Conservation (phyloP, 192 early-diverging fungal species). For the Phycomyces blakesleeanus region DNA sequence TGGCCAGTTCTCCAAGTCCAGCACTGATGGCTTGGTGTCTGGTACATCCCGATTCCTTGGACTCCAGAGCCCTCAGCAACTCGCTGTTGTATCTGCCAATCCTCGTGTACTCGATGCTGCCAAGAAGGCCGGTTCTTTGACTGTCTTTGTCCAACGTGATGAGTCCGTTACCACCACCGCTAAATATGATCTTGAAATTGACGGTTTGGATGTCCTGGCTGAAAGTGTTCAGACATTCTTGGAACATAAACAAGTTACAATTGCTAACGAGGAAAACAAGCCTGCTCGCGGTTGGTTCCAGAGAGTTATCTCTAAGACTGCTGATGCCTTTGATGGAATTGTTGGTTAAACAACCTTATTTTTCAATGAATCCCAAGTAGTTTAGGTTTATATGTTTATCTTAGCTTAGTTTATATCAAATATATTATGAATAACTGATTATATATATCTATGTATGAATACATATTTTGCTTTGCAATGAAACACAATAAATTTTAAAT, state of each 20-base stretch:
- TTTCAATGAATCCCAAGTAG: no score
- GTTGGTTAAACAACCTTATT: no score
- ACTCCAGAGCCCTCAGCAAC: slow-evolving; percentile 9
- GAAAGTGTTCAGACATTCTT: slow-evolving; percentile 28
- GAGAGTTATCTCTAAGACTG: neutral
- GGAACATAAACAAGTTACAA: slow-evolving; percentile 14
- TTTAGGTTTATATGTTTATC: neutral
- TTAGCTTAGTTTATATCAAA: neutral
- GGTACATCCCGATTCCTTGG: slow-evolving; percentile 11
- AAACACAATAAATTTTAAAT: no score
- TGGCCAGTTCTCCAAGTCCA: no score
- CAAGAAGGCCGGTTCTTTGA: slow-evolving; percentile 11
- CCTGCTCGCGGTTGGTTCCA: neutral
- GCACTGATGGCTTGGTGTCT: neutral
- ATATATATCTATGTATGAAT: neutral
- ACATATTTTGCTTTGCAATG: no score
- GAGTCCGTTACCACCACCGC: neutral
- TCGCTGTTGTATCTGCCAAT: slow-evolving; percentile 21
- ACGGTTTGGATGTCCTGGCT: slow-evolving; percentile 24
- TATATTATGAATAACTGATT: neutral
- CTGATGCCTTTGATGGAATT: neutral
- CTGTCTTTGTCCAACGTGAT: slow-evolving; percentile 18
- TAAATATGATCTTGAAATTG: slow-evolving; percentile 5
- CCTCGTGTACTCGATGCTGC: slow-evolving; percentile 9
- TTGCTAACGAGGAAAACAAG: neutral